phyloP scores from a whole-genome alignment of 495 filamentous ascomycete species.

The Eremomyces bilateralis region DNA sequence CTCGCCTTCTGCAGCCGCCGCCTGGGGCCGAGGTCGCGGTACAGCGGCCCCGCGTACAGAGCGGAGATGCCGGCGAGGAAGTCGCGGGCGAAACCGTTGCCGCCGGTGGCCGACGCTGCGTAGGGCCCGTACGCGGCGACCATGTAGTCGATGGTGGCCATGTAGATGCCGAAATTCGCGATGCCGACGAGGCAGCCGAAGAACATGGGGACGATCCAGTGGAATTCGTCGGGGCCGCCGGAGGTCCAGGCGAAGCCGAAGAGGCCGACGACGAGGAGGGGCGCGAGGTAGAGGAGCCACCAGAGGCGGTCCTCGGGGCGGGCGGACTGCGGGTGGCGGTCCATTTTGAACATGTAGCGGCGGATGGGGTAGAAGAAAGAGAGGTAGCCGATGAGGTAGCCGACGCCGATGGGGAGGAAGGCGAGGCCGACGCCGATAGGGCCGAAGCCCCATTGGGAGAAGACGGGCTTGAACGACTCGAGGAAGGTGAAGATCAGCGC shows the following conservation, averaged over 20 bases:
- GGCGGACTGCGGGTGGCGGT: conserved; percentile 33
- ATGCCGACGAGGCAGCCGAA: conserved; percentile 43
- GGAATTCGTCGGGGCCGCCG: conserved; percentile 27
- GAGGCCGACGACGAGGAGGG: conserved; percentile 35
- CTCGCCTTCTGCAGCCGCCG: conserved; percentile 42
- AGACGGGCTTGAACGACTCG: conserved; percentile 37
- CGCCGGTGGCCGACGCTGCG: conserved; percentile 57
- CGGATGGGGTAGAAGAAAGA: conserved; percentile 32
- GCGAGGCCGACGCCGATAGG: conserved; percentile 28
- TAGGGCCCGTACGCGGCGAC: conserved; percentile 61
- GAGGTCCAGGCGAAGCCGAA: conserved; percentile 43
- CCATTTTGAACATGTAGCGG: conserved; percentile 18
- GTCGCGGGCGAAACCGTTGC: conserved; percentile 56
- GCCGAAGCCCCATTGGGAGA: conserved; percentile 34
- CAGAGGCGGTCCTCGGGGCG: conserved; percentile 31
- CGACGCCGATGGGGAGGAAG: conserved; percentile 36
- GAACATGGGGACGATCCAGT: conserved; percentile 45
- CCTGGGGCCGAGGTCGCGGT: conserved; percentile 34
- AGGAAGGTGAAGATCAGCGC: conserved; percentile 69
- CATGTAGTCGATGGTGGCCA: conserved; percentile 76
- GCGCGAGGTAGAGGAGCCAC: conserved; percentile 34
- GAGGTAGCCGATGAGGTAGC: conserved; percentile 36
- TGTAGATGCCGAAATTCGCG: conserved; percentile 47
- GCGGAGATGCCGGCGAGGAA: conserved; percentile 66
- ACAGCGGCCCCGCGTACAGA: conserved; percentile 43